phyloP scores from a whole-genome alignment of 169 alveolate genomes.

The Cryptosporidium xiaoi region DNA sequence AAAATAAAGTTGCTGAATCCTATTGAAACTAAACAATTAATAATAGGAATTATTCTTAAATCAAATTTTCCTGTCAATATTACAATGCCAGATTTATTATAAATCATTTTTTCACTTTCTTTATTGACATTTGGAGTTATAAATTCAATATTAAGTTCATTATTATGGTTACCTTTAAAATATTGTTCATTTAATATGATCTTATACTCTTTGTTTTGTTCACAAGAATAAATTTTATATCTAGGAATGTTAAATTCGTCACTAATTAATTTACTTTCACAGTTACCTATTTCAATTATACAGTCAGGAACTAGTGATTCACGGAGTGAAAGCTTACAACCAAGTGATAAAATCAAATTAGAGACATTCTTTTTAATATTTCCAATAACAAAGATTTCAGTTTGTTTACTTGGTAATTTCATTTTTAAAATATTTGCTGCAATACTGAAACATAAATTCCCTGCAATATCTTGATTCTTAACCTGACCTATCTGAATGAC shows the following conservation, averaged over 20 bases:
- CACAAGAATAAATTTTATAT: conserved; percentile 1
- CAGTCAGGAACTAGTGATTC: conserved; percentile 23
- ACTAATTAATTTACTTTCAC: neutral
- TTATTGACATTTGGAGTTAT: neutral
- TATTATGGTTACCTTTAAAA: neutral
- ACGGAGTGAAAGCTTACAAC: conserved; percentile 14
- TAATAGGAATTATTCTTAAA: neutral
- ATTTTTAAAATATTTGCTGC: neutral
- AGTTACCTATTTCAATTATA: conserved; percentile 24
- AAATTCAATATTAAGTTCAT: neutral
- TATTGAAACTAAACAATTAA: conserved; percentile 27
- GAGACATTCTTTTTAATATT: conserved; percentile 2
- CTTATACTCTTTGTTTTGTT: neutral
- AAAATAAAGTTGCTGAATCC: conserved; percentile 32
- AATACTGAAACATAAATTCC: conserved; percentile 15
- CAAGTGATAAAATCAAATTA: conserved; percentile 17
- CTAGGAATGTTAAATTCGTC: neutral
- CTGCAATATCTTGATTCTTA: neutral
- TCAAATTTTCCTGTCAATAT: conserved; percentile 19
- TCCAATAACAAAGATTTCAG: conserved; percentile 31
- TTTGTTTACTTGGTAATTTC: neutral
- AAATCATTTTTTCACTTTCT: neutral
- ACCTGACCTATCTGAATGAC: conserved; percentile 12
- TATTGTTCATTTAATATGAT: neutral
- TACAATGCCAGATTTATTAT: neutral